Conservation (phyloP, 352 stramenopile species). For the Thalassiosira ordinaria region DNA sequence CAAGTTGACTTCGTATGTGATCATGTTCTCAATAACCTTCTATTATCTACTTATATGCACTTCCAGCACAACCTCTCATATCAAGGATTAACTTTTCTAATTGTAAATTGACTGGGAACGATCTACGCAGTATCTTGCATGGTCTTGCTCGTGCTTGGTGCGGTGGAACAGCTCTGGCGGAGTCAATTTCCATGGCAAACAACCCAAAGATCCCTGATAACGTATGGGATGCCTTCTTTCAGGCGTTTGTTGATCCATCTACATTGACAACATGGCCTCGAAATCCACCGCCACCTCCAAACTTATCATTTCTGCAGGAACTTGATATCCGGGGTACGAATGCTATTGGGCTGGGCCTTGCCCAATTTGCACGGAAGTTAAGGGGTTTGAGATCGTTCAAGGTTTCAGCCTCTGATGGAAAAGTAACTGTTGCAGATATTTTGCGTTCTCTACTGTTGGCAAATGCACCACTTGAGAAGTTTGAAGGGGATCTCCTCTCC, state of each 20-base stretch:
- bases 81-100: constrained; percentile 31
- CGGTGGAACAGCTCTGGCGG: constrained; percentile 28
- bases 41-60: no score
- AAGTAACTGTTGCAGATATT: neutral
- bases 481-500: neutral
- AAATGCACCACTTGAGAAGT: constrained; percentile 11
- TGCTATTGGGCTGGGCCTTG: constrained; percentile 19
- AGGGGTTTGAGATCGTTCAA: constrained; percentile 18
- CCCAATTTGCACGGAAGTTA: neutral
- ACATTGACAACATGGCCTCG: neutral
- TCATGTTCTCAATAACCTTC: no score
- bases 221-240: constrained; percentile 17
- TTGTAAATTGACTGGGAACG: constrained; percentile 20
- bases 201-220: constrained; percentile 4
- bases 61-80: constrained; percentile 29
- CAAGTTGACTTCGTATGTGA: no score
- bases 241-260: constrained; percentile 23
- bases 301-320: constrained; percentile 24
- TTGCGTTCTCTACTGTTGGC: neutral
- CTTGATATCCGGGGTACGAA: constrained; percentile 12
- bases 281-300: constrained; percentile 19
- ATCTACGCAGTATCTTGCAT: constrained; percentile 10
- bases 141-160: constrained; percentile 33
- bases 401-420: neutral
- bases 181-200: constrained; percentile 20